These are phyloP conservation scores for Chenopodium formosanum DNA, from an alignment of 148 eudicot species.

Conservation along the genomic window DNA sequence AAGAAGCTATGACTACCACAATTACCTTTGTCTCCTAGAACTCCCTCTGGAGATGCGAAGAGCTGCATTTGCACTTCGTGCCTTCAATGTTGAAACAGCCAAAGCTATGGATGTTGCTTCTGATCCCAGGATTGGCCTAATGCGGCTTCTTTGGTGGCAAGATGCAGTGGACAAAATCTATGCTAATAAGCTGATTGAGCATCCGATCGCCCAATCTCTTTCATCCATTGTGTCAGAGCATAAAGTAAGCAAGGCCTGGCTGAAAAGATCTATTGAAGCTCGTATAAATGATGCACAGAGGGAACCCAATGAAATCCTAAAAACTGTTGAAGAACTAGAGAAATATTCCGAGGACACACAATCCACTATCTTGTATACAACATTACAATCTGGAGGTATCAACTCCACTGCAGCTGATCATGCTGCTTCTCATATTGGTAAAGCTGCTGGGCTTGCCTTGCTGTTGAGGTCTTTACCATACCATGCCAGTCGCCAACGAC, in stretches of 20 bases:
- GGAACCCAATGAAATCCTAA: slow-evolving; percentile 54
- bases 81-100: slow-evolving; percentile 91
- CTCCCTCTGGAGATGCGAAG: slow-evolving; percentile 79
- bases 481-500: slow-evolving; percentile 60
- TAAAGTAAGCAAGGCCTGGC: slow-evolving; percentile 73
- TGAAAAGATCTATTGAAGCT: slow-evolving; percentile 81
- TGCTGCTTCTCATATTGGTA: slow-evolving; percentile 96
- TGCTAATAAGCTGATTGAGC: slow-evolving; percentile 70
- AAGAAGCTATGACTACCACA: slow-evolving; percentile 86
- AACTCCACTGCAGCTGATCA: slow-evolving; percentile 84
- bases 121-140: slow-evolving; percentile 88
- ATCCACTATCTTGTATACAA: slow-evolving; percentile 74
- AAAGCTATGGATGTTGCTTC: slow-evolving; percentile 96
- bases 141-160: slow-evolving; percentile 98
- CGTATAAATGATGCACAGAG: slow-evolving; percentile 80
- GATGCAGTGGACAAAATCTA: slow-evolving; percentile 78
- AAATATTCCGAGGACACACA: slow-evolving; percentile 75
- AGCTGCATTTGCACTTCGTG: slow-evolving; percentile 93
- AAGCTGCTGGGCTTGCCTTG: slow-evolving; percentile 84
- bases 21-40: slow-evolving; percentile 92
- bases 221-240: slow-evolving; percentile 60
- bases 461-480: slow-evolving; percentile 79
- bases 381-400: slow-evolving; percentile 83
- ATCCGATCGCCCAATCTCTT: slow-evolving; percentile 83
- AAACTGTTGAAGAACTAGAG: slow-evolving; percentile 63